phyloP scores from a whole-genome alignment of 148 eudicot species.

The Chenopodium berlandieri region DNA sequence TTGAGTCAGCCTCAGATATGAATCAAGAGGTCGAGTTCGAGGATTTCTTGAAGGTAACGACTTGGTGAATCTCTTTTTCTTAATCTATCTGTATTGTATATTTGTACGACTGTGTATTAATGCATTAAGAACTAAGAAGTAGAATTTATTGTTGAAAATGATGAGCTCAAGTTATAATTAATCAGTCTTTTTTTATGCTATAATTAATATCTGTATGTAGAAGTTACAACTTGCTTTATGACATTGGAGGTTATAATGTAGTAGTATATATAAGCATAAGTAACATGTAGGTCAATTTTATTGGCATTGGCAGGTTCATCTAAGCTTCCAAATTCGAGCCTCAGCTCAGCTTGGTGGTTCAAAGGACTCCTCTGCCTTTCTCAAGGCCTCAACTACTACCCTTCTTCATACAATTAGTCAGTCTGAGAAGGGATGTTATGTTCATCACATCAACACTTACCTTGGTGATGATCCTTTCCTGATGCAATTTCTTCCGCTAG shows the following conservation, averaged over 20 bases:
- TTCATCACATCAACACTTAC: slow-evolving; percentile 88
- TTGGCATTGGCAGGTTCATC: slow-evolving; percentile 61
- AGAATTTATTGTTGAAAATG: slow-evolving; percentile 4
- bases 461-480: slow-evolving; percentile 93
- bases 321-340: slow-evolving; percentile 71
- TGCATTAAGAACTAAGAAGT: not conserved
- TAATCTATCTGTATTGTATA: slow-evolving; percentile 4
- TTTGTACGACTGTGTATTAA: slow-evolving; percentile 10
- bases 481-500: slow-evolving; percentile 87
- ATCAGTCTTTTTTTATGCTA: not conserved
- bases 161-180: not conserved
- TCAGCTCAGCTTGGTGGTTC: slow-evolving; percentile 59
- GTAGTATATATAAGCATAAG: not conserved
- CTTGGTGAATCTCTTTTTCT: not conserved
- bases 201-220: not conserved
- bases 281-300: slow-evolving; percentile 31
- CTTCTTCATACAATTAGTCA: slow-evolving; percentile 83
- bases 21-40: slow-evolving; percentile 66
- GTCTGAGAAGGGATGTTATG: slow-evolving; percentile 82
- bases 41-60: slow-evolving; percentile 68
- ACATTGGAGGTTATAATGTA: slow-evolving; percentile 15
- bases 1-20: slow-evolving; percentile 46
- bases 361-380: slow-evolving; percentile 67
- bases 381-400: slow-evolving; percentile 85
- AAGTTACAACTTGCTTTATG: slow-evolving; percentile 17